These are phyloP conservation scores for Setaria viridis DNA, from an alignment of 202 grass and related monocot genomes.

Conservation along the genomic window DNA sequence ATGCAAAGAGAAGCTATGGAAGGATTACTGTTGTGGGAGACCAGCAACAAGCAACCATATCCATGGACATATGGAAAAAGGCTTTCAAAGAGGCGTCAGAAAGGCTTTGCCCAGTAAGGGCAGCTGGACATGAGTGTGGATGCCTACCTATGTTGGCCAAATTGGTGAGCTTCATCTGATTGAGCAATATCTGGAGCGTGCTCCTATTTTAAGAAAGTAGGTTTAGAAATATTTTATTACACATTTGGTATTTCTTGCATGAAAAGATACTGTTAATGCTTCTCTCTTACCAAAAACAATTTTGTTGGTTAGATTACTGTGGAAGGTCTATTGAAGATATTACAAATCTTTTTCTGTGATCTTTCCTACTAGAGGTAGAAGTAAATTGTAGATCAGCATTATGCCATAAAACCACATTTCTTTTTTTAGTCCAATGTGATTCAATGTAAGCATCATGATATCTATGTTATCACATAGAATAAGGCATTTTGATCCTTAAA, in stretches of 20 bases:
- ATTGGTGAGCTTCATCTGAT: conserved; percentile 68
- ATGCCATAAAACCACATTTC: not conserved
- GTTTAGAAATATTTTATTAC: conserved; percentile 7
- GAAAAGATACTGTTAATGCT: not conserved
- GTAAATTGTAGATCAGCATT: not conserved
- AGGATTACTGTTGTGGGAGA: conserved; percentile 61
- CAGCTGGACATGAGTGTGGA: conserved; percentile 89
- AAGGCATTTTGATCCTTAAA: not conserved
- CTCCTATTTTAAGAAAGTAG: conserved; percentile 33
- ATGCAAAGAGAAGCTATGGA: conserved; percentile 71
- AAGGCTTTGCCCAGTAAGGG: conserved; percentile 83
- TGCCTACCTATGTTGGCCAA: conserved; percentile 80
- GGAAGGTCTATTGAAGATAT: not conserved
- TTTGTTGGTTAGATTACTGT: not conserved
- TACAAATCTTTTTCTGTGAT: not conserved
- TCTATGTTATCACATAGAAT: not conserved
- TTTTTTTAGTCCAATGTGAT: not conserved
- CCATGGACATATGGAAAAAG: conserved; percentile 94
- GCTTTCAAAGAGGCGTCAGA: conserved; percentile 92
- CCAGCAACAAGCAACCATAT: conserved; percentile 72
- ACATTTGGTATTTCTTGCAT: not conserved
- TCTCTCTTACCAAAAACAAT: not conserved
- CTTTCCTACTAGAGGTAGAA: not conserved
- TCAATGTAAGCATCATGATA: conserved; percentile 13
- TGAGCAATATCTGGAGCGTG: not conserved